Evolutionary conservation across 371 early-diverging fungal genomes (phyloP).

Genomic region (Entomophthora muscae): DNA sequence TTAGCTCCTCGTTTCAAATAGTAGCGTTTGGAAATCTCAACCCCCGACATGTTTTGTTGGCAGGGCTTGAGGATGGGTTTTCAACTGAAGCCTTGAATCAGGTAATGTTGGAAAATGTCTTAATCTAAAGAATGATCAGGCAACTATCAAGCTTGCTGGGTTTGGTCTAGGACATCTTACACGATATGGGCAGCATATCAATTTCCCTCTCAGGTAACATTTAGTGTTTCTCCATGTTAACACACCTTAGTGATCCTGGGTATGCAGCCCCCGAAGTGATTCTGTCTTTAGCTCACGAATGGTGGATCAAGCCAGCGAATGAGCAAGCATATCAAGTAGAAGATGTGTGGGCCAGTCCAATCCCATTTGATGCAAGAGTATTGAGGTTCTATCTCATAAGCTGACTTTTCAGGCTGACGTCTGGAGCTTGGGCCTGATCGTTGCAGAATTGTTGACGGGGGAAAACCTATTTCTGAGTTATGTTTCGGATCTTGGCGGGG

Average conservation of each 20-base stretch:
- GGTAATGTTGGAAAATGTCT: not conserved
- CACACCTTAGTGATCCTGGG: conserved; percentile 15
- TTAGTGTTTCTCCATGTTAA: not conserved
- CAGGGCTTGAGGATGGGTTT: conserved; percentile 18
- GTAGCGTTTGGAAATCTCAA: conserved; percentile 29
- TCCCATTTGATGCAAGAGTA: not conserved
- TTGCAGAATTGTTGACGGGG: conserved; percentile 31
- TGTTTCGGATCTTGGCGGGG: not conserved
- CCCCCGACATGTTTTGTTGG: conserved; percentile 29
- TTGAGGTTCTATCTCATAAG: not conserved
- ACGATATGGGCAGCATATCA: conserved; percentile 27
- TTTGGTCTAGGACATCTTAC: conserved; percentile 48
- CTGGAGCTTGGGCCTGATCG: conserved; percentile 39
- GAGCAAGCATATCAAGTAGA: not conserved
- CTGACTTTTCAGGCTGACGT: conserved; percentile 23
- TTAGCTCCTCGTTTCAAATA: conserved; percentile 19
- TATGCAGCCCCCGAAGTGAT: conserved; percentile 21
- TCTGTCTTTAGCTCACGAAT: conserved; percentile 5
- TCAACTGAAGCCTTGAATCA: not conserved
- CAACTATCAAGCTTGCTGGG: conserved; percentile 29
- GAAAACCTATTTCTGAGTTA: conserved; percentile 7
- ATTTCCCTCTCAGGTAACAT: conserved; percentile 39
- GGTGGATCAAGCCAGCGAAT: conserved; percentile 7
- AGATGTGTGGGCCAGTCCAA: not conserved
- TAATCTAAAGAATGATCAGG: conserved; percentile 13